Base-by-base conservation (phyloP, 2,329 filamentous ascomycete genomes). In the Hymenoscyphus fraxineus region DNA sequence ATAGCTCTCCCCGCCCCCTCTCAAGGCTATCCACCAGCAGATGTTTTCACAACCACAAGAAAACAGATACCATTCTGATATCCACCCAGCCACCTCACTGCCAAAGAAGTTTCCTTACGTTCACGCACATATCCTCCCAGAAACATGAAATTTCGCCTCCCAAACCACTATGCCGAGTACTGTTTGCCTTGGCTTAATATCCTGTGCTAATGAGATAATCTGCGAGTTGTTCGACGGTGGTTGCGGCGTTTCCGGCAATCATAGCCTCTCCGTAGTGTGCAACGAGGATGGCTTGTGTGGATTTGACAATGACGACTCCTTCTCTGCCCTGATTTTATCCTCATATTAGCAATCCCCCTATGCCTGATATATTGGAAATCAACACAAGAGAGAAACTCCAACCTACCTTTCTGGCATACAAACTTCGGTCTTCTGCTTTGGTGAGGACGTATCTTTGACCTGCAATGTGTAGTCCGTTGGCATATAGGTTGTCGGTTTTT, bases 251-350 rank as follows among this genome's bases (percentile, higher is more conserved):
- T 76, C 91, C 88, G 61, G 90, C 91, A 77, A 90, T 83, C 71
- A 88, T 81, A 67, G 78, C 77, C 77, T 96, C 92, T 71, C 83
- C 83, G 83, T 98, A 92, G 82, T 97, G 92, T 72, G 87, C 90
- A 77, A 99, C 80, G 76, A 99, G 86, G 77, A 98, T 88, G 72
- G 93, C 92, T 80, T 96, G 89, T 75, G 84, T 88, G 74, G 94
- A 96, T 84, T 96, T 96, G 79, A 88, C 88, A 73, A 95, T 86
- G 76, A 89, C 83, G 74, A 97, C 80, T 70, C 95, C 95, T 76
- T 89, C 86, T 77, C 89, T 91, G 73, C 91, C 92, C 88, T 91
- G 68, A 63, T 58, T 60, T 54, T 54, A 22, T 27, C 9, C 13
- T 19, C 9, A 12, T 54, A 9, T 54, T 54, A 54, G 47, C 47